Evolutionary conservation across 2,329 filamentous ascomycete genomes (phyloP).

Genomic region (Apiospora pterosperma): DNA sequence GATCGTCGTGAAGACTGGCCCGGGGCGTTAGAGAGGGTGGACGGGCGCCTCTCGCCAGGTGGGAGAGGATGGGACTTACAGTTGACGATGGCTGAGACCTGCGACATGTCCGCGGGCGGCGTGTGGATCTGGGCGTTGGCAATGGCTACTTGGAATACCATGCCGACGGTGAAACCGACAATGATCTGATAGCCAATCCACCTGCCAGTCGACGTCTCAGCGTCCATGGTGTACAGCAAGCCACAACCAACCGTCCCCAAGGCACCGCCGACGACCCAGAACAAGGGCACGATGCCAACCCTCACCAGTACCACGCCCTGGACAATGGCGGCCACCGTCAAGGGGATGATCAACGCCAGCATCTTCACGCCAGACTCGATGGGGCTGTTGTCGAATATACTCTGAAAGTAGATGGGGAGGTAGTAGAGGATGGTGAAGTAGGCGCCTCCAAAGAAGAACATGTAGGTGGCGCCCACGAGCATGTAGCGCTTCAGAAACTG

Average conservation of each 20-base stretch:
- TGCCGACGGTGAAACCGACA: conserved; percentile 16
- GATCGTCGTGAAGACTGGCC: conserved; percentile 34
- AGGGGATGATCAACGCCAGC: conserved; percentile 31
- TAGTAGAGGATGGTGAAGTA: conserved; percentile 29
- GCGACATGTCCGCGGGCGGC: conserved; percentile 28
- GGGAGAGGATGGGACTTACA: conserved; percentile 5
- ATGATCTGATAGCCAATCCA: conserved; percentile 29
- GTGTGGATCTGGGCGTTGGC: conserved; percentile 32
- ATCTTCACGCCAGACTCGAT: conserved; percentile 30
- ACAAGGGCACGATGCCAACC: conserved; percentile 24
- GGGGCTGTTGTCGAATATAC: conserved; percentile 28
- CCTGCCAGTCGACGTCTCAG: conserved; percentile 20
- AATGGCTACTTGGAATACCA: conserved; percentile 31
- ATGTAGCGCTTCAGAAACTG: background rate
- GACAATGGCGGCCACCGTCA: conserved; percentile 27
- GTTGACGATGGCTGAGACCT: conserved; percentile 16
- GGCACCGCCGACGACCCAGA: conserved; percentile 31
- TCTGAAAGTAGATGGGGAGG: conserved; percentile 39
- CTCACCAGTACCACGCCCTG: conserved; percentile 23
- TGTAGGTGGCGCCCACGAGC: conserved; percentile 17
- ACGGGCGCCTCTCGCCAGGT: background rate
- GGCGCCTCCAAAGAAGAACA: conserved; percentile 29
- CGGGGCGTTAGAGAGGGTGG: background rate
- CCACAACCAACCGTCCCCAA: conserved; percentile 29
- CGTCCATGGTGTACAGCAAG: conserved; percentile 26